Evolutionary conservation across 805 yeast species (phyloP).

Genomic region (Scheffersomyces stipitis): DNA sequence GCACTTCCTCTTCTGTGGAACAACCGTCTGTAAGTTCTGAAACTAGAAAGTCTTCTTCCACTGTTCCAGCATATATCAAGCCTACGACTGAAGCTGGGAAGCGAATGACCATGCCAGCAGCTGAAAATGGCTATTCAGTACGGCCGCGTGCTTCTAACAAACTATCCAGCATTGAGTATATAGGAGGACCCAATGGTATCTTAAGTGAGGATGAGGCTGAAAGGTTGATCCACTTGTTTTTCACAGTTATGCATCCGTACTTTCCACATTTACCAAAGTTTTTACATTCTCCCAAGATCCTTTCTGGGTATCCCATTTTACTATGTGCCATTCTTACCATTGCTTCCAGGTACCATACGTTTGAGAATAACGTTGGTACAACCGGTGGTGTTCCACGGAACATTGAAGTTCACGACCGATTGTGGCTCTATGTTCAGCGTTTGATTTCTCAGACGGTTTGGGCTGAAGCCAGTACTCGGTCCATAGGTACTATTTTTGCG

Average conservation of each 20-base stretch:
- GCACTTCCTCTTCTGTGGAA: not conserved
- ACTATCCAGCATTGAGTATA: constrained; percentile 62
- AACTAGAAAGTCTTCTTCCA: not conserved
- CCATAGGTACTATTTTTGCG: constrained; percentile 83
- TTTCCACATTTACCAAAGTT: constrained; percentile 84
- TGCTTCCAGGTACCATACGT: constrained; percentile 71
- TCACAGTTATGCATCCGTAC: constrained; percentile 80
- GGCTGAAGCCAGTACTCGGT: constrained; percentile 90
- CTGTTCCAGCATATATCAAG: constrained; percentile 20
- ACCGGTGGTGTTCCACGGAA: constrained; percentile 41
- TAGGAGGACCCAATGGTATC: constrained; percentile 54
- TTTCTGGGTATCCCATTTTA: constrained; percentile 79
- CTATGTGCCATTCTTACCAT: constrained; percentile 80
- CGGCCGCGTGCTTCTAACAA: constrained; percentile 48
- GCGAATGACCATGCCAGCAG: constrained; percentile 44
- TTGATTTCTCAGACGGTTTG: constrained; percentile 83
- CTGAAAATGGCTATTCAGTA: constrained; percentile 39
- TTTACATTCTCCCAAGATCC: constrained; percentile 59
- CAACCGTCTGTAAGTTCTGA: constrained; percentile 7
- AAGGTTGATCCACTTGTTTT: constrained; percentile 58
- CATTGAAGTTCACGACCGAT: constrained; percentile 68
- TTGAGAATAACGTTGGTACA: constrained; percentile 37
- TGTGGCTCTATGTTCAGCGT: constrained; percentile 84
- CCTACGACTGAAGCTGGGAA: constrained; percentile 12
- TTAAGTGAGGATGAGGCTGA: constrained; percentile 64